Base-by-base conservation (phyloP, 306 rosid genomes). In the Glycine soja region DNA sequence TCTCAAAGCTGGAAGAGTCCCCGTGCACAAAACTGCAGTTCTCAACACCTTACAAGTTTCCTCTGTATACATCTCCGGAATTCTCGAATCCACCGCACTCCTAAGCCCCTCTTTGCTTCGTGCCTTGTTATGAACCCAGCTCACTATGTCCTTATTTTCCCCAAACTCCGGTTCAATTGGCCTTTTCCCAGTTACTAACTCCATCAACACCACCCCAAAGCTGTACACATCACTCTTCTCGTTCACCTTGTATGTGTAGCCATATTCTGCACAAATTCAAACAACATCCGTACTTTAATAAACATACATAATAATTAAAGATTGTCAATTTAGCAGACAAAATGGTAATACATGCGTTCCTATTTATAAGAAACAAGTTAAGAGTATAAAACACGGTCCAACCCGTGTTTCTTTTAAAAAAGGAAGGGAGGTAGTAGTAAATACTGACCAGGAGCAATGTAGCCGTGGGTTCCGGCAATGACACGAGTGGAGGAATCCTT, bases 191-290 rank as follows among this genome's bases (percentile, higher is more conserved):
- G 89, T 90, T 72, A 93, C 98, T 1, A 96, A 68, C 85, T 96
- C 99, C 93, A 96, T 86, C 10, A 96, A 50, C 24, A 96, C 99
- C 19, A 96, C 99, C 3, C 99, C 98, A 46, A 93, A 95, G 47
- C 99, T 95, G 30, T 95, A 95, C 47, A 95, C 97, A 6, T 96
- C 99, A 64, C 98, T 89, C 86, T 96, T 96, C 89, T 93, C 99
- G 13, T 86, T 94, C 65, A 96, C 97, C 47, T 82, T 93, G 88
- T 82, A 84, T 0, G 93, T 92, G 86, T 96, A 96, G 0, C 93
- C 99, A 75, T 93, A 96, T 70, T 96, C 99, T 95, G 89, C 84
- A 71, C 2, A 67, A 46, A 82, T 53, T 80, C 36, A 8, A 77
- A 53, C 30, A 24, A 53, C 43, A 52, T 11, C 8, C 30, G 30